These are phyloP conservation scores for Cairneyella variabilis DNA, from an alignment of 495 filamentous ascomycete genomes.

Conservation along the genomic window DNA sequence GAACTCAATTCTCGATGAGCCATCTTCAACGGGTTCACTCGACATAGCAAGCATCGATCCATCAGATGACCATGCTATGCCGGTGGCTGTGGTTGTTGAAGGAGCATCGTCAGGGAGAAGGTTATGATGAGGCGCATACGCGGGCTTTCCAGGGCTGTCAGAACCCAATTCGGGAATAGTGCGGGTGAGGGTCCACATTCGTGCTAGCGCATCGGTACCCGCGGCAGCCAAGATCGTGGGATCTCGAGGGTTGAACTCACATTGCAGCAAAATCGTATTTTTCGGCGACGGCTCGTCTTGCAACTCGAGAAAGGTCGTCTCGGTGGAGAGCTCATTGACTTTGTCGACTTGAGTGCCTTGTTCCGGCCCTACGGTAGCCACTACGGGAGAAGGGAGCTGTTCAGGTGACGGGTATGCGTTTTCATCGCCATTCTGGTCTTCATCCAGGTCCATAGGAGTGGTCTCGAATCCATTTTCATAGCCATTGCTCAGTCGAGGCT, in stretches of 20 bases:
- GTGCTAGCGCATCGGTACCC: constrained; percentile 73
- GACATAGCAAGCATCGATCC: constrained; percentile 68
- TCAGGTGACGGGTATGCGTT: constrained; percentile 53
- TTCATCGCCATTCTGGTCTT: constrained; percentile 40
- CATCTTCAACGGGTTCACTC: constrained; percentile 52
- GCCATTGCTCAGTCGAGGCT: constrained; percentile 55
- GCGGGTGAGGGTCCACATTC: constrained; percentile 69
- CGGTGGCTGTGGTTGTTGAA: constrained; percentile 46
- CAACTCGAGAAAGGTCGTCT: constrained; percentile 62
- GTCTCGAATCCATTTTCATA: constrained; percentile 58
- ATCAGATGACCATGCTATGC: constrained; percentile 68
- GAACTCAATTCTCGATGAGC: constrained; percentile 59
- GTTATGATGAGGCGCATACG: constrained; percentile 29
- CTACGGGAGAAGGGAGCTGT: constrained; percentile 52
- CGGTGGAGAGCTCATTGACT: constrained; percentile 54
- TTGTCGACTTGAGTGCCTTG: constrained; percentile 72
- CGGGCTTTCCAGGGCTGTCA: constrained; percentile 20
- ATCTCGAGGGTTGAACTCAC: constrained; percentile 75
- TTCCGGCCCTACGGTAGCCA: constrained; percentile 59
- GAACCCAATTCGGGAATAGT: constrained; percentile 36
- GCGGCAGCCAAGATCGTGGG: constrained; percentile 69
- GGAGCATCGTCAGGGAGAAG: constrained; percentile 34
- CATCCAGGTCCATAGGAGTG: constrained; percentile 57
- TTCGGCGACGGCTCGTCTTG: constrained; percentile 49
- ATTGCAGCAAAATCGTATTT: constrained; percentile 53